A percentile compares a stretch with the other conserved stretches of the same genome.
Conservation (phyloP, 192 early-diverging fungal species). For the Coemansia sp. region DNA sequence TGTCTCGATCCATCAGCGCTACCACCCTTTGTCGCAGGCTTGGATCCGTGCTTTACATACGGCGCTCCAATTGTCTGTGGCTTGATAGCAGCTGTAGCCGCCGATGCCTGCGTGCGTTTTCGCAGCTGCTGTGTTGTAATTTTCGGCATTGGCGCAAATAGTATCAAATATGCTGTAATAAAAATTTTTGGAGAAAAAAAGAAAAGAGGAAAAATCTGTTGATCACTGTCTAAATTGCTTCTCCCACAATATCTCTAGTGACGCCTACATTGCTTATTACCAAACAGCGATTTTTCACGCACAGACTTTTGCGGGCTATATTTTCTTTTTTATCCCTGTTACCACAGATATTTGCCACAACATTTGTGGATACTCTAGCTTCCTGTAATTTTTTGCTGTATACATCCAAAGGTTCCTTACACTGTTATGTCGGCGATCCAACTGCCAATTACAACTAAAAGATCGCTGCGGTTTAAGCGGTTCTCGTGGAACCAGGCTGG, state of each 20-base stretch:
- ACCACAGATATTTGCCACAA: too few species aligned
- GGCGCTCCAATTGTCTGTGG: conserved; percentile 48
- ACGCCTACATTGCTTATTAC: background rate
- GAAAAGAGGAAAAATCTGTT: background rate
- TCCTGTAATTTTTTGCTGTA: background rate
- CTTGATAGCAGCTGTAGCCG: conserved; percentile 36
- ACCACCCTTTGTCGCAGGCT: conserved; percentile 4
- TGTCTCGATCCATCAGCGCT: conserved; percentile 33
- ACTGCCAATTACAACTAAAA: conserved; percentile 30
- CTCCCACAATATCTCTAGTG: conserved; percentile 3
- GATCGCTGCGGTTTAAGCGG: conserved; percentile 50
- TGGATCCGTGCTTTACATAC: conserved; percentile 30
- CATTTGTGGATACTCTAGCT: background rate
- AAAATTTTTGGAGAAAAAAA: background rate
- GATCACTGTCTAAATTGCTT: background rate
- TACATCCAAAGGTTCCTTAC: background rate
- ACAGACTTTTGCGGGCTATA: background rate
- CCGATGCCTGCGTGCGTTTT: conserved; percentile 51
- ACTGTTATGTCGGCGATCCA: conserved; percentile 29
- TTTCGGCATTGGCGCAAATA: conserved; percentile 43
- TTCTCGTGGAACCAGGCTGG: conserved; percentile 50
- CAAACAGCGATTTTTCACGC: background rate
- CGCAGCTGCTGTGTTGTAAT: conserved; percentile 55
- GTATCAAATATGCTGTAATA: background rate
- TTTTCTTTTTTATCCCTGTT: background rate